A percentile compares a stretch with the other conserved stretches of the same genome.
Evolutionary conservation across 2,329 filamentous ascomycete genomes (phyloP).

Genomic region (Sphaceloma murrayae): DNA sequence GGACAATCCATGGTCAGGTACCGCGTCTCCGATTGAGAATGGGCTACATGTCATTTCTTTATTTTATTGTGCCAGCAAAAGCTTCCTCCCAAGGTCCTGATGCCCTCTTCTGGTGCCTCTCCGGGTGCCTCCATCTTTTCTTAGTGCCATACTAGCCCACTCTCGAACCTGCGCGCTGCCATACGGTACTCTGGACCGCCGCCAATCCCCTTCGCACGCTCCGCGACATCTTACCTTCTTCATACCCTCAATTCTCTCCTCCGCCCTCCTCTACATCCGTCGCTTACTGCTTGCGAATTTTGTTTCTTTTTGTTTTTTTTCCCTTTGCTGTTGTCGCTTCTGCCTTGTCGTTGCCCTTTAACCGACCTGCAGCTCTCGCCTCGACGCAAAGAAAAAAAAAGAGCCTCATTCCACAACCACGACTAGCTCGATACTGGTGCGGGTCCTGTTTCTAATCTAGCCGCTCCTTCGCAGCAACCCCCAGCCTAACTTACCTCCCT

Average conservation of each 20-base stretch:
- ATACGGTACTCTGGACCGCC: no score
- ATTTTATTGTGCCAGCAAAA: no score
- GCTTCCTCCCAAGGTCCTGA: no score
- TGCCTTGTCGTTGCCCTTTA: background rate
- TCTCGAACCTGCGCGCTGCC: no score
- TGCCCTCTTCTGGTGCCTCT: no score
- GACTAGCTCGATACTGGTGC: constrained; percentile 13
- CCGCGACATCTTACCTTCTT: constrained; percentile 5
- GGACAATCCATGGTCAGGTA: no score
- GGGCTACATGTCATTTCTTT: no score
- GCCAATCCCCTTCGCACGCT: background rate
- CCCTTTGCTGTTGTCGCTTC: background rate
- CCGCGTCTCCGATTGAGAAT: no score
- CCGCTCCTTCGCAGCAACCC: constrained; percentile 10
- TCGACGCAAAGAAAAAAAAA: background rate
- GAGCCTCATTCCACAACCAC: background rate
- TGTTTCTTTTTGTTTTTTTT: constrained; percentile 1
- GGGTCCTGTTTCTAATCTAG: constrained; percentile 5
- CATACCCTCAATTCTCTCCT: background rate
- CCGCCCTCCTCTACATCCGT: background rate
- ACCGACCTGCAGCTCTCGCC: background rate
- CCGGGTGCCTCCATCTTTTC: no score
- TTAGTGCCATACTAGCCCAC: no score
- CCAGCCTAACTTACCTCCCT: background rate
- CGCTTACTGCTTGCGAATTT: background rate